Conservation (phyloP, 805 yeast genomes). For the Sugiyamaella lignohabitans region DNA sequence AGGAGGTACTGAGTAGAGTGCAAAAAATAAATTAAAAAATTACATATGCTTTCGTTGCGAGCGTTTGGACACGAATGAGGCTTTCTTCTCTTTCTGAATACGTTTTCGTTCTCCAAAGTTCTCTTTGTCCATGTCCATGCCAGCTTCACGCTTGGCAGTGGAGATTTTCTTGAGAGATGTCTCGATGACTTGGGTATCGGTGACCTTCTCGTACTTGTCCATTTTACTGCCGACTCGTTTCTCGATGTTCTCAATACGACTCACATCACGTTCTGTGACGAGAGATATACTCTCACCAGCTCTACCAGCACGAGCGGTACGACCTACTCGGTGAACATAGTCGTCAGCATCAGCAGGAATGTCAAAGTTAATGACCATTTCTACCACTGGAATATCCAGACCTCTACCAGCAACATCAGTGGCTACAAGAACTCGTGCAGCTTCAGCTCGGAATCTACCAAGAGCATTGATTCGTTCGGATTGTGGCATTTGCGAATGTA, state of each 20-base stretch:
- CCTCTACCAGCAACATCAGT: slow-evolving; percentile 98
- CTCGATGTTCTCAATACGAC: slow-evolving; percentile 77
- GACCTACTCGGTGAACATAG: slow-evolving; percentile 93
- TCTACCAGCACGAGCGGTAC: slow-evolving; percentile 98
- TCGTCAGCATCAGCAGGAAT: slow-evolving; percentile 96
- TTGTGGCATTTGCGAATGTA: slow-evolving; percentile 95
- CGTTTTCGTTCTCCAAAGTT: slow-evolving; percentile 60
- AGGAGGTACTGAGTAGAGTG: no score
- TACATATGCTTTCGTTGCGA: no score
- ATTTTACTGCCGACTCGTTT: slow-evolving; percentile 73
- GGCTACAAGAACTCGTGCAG: slow-evolving; percentile 86
- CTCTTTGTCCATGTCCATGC: slow-evolving; percentile 90
- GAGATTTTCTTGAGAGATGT: slow-evolving; percentile 63
- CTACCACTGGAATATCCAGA: slow-evolving; percentile 90
- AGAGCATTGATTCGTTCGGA: slow-evolving; percentile 82
- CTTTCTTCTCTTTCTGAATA: neutral
- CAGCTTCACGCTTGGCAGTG: slow-evolving; percentile 81
- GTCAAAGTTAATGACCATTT: slow-evolving; percentile 83
- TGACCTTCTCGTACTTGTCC: slow-evolving; percentile 63
- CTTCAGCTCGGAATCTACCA: slow-evolving; percentile 89
- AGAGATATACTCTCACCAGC: slow-evolving; percentile 76
- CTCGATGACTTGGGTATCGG: slow-evolving; percentile 72
- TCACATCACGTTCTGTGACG: slow-evolving; percentile 79
- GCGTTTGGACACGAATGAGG: no score
- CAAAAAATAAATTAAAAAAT: no score